phyloP scores from a whole-genome alignment of 352 stramenopile genomes.

The Pythium dissimile region DNA sequence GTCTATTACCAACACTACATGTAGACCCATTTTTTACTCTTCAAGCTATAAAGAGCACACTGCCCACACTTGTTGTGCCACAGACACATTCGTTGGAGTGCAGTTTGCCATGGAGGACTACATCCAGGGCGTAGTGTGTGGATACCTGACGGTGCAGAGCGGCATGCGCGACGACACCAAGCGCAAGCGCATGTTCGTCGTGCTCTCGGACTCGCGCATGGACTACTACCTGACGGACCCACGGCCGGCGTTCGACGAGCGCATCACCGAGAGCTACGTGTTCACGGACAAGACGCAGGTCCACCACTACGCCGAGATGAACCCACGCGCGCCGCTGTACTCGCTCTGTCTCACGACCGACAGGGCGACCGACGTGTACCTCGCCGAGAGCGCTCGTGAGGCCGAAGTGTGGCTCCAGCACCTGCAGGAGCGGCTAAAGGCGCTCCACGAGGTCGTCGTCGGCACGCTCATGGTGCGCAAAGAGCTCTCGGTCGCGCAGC shows the following conservation, averaged over 20 bases:
- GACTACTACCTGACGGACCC: slow-evolving; percentile 69
- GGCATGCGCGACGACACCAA: slow-evolving; percentile 44
- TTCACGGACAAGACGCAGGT: slow-evolving; percentile 45
- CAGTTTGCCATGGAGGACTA: slow-evolving; percentile 56
- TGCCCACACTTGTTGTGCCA: too few relatives aligned
- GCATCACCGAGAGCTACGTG: slow-evolving; percentile 51
- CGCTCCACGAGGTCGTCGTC: slow-evolving; percentile 45
- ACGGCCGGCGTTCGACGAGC: slow-evolving; percentile 51
- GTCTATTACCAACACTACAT: too few relatives aligned
- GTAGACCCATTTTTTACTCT: too few relatives aligned
- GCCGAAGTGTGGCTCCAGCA: slow-evolving; percentile 45
- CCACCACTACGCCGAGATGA: slow-evolving; percentile 63
- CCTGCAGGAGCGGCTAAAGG: slow-evolving; percentile 47
- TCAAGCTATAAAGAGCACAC: not conserved
- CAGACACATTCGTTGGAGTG: not conserved
- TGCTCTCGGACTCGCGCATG: slow-evolving; percentile 72
- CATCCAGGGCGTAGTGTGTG: slow-evolving; percentile 63
- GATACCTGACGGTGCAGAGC: slow-evolving; percentile 60
- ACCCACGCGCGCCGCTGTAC: slow-evolving; percentile 42
- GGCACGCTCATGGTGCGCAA: slow-evolving; percentile 52
- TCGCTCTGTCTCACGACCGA: slow-evolving; percentile 67
- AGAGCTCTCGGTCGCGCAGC: slow-evolving; percentile 37
- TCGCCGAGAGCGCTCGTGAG: slow-evolving; percentile 47
- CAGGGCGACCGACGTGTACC: slow-evolving; percentile 53
- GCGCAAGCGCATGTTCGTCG: slow-evolving; percentile 58